phyloP scores from a whole-genome alignment of 352 stramenopile species.

The Globisporangium radiosum region DNA sequence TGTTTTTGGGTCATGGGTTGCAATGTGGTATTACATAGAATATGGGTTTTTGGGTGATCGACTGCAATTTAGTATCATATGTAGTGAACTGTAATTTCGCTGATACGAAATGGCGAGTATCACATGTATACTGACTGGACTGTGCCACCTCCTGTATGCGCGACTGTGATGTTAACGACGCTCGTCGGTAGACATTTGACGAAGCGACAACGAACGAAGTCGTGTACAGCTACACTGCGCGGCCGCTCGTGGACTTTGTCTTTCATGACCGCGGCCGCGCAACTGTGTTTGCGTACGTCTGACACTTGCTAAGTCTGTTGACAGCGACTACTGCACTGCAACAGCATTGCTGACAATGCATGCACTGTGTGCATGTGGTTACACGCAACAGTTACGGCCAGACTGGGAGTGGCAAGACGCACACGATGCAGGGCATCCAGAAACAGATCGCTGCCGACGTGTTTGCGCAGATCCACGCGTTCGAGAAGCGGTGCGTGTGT shows the following conservation, averaged over 20 bases:
- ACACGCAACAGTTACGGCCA: constrained; percentile 72
- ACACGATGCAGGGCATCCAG: constrained; percentile 91
- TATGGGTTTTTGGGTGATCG: too few relatives aligned
- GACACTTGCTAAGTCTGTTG: too few relatives aligned
- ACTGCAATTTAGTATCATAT: too few relatives aligned
- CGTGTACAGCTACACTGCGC: constrained; percentile 89
- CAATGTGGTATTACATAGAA: too few relatives aligned
- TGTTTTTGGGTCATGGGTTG: not conserved
- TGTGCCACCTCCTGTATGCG: not conserved
- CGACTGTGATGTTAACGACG: constrained; percentile 5
- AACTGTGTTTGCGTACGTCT: constrained; percentile 94
- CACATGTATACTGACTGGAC: too few relatives aligned
- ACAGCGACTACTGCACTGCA: not conserved
- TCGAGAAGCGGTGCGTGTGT: constrained; percentile 23
- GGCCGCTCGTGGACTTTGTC: constrained; percentile 94
- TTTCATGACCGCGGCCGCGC: constrained; percentile 86
- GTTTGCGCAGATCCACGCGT: constrained; percentile 66
- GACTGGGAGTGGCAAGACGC: constrained; percentile 91
- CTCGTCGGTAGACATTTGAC: constrained; percentile 85
- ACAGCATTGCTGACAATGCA: too few relatives aligned
- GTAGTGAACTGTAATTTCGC: too few relatives aligned
- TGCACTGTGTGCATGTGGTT: not conserved
- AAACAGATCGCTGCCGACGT: constrained; percentile 68
- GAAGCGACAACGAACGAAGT: constrained; percentile 90
- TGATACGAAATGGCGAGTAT: too few relatives aligned